These are phyloP conservation scores for Pisolithus orientalis DNA, from an alignment of 768 basidiomycete genomes.

Conservation along the genomic window DNA sequence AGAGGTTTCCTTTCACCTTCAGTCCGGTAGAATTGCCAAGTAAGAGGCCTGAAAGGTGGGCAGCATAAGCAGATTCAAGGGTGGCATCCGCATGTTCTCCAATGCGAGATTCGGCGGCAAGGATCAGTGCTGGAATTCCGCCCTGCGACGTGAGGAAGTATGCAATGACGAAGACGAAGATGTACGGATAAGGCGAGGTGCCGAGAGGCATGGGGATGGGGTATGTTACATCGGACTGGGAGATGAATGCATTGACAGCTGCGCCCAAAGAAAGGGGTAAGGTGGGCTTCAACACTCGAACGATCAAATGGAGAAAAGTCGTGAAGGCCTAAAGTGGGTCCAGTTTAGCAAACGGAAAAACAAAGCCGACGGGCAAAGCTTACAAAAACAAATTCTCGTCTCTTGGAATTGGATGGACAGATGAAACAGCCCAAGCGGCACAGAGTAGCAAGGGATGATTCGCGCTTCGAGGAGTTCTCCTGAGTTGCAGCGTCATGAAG, in stretches of 20 bases:
- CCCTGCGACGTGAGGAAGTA: slow-evolving; percentile 73
- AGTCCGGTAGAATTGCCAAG: slow-evolving; percentile 67
- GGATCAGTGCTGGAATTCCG: slow-evolving; percentile 64
- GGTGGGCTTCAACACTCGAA: slow-evolving; percentile 69
- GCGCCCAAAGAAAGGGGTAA: slow-evolving; percentile 67
- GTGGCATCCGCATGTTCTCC: slow-evolving; percentile 83
- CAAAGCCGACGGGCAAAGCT: slow-evolving; percentile 6
- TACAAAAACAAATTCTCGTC: slow-evolving; percentile 18
- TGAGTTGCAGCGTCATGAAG: background rate
- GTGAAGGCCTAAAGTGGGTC: slow-evolving; percentile 46
- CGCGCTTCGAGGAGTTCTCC: slow-evolving; percentile 1
- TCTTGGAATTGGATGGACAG: slow-evolving; percentile 1
- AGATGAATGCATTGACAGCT: slow-evolving; percentile 15
- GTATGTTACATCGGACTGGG: slow-evolving; percentile 3
- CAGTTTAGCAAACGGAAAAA: background rate
- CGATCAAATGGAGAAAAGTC: slow-evolving; percentile 61
- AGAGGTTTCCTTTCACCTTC: slow-evolving; percentile 67
- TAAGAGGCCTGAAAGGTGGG: slow-evolving; percentile 82
- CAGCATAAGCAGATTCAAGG: slow-evolving; percentile 55
- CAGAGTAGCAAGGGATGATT: slow-evolving; percentile 13
- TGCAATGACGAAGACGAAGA: slow-evolving; percentile 62
- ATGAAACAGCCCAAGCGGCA: slow-evolving; percentile 16
- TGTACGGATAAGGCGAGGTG: slow-evolving; percentile 59
- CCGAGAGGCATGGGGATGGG: slow-evolving; percentile 20
- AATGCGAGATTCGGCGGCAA: slow-evolving; percentile 79